phyloP scores from a whole-genome alignment of 768 basidiomycete genomes.

The Paxillus rubicundulus region DNA sequence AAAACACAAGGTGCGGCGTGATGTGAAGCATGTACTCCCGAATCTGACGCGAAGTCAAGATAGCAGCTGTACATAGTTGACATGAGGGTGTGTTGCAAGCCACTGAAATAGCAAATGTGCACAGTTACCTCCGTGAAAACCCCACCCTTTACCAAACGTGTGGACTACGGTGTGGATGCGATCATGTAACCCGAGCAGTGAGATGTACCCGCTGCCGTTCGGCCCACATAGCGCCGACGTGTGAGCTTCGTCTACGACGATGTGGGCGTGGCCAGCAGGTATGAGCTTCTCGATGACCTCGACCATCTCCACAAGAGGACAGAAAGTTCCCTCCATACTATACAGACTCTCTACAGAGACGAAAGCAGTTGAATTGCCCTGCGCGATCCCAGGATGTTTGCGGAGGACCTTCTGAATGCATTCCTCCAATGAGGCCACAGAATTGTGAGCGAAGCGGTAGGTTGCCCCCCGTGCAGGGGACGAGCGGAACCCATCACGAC shows the following conservation, averaged over 20 bases:
- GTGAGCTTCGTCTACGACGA: slow-evolving; percentile 59
- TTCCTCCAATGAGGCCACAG: slow-evolving; percentile 31
- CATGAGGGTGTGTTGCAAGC: no score
- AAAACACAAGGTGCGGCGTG: slow-evolving; percentile 16
- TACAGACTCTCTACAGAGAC: slow-evolving; percentile 56
- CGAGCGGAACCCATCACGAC: slow-evolving; percentile 48
- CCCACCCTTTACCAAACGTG: slow-evolving; percentile 49
- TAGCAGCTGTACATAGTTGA: not conserved
- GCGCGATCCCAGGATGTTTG: slow-evolving; percentile 17
- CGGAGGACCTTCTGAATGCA: slow-evolving; percentile 27
- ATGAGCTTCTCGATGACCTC: slow-evolving; percentile 36
- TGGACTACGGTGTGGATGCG: slow-evolving; percentile 46
- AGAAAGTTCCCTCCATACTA: slow-evolving; percentile 60
- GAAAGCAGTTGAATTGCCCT: slow-evolving; percentile 38
- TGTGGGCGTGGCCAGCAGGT: slow-evolving; percentile 37
- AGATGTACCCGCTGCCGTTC: slow-evolving; percentile 43
- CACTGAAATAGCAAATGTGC: no score
- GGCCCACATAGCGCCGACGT: slow-evolving; percentile 52
- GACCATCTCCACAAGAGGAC: slow-evolving; percentile 44
- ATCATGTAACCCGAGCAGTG: slow-evolving; percentile 42
- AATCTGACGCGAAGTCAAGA: slow-evolving; percentile 16
- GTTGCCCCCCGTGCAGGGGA: slow-evolving; percentile 24
- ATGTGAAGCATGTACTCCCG: slow-evolving; percentile 22
- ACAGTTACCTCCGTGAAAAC: slow-evolving; percentile 17
- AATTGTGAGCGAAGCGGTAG: slow-evolving; percentile 47